Conservation (phyloP, 306 rosid genomes). For the Prosopis cineraria region DNA sequence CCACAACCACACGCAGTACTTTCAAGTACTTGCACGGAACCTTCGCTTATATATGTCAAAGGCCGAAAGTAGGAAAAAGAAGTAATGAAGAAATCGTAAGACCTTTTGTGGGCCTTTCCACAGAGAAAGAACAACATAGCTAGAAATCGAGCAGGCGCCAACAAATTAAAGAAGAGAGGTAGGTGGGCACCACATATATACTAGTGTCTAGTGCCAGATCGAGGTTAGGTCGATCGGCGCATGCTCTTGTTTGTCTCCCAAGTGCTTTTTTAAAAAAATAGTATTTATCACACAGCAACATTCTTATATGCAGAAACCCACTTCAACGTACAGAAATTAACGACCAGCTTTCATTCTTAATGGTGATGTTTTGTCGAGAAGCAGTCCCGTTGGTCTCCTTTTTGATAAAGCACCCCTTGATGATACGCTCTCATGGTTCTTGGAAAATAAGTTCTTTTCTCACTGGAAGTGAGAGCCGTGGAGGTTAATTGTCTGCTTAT, state of each 20-base stretch:
- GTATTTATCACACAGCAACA: too few species aligned
- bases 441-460: background rate
- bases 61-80: background rate
- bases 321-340: too few species aligned
- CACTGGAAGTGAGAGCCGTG: too few species aligned
- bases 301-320: too few species aligned
- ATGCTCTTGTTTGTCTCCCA: too few species aligned
- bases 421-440: background rate
- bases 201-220: background rate
- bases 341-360: background rate
- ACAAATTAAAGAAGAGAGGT: background rate
- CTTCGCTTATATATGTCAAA: background rate
- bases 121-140: too few species aligned
- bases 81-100: too few species aligned
- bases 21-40: constrained; percentile 1
- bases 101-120: background rate
- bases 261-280: too few species aligned
- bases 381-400: background rate
- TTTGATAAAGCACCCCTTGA: background rate
- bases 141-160: background rate
- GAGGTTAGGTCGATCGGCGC: too few species aligned
- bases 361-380: background rate
- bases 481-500: background rate
- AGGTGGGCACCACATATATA: background rate
- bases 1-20: background rate